Evolutionary conservation across 2,329 filamentous ascomycete species (phyloP), one percentile per base, ranked within the genome.

Genomic region (Shiraia sp.): DNA sequence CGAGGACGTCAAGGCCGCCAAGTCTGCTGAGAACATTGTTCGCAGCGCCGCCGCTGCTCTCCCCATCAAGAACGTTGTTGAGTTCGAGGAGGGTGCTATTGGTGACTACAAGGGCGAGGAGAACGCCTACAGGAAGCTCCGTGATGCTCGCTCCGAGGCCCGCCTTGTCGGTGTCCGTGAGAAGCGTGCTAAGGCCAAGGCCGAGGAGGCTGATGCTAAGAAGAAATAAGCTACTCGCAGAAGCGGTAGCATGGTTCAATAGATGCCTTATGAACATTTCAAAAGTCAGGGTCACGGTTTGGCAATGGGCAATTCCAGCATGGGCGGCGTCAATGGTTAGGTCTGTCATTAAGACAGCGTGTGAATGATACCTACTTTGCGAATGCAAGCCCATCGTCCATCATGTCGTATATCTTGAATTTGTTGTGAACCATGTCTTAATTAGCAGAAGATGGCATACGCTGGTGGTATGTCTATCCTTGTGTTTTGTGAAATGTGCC

Each of bases 101-200:
- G 85, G 87, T 74, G 80, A 75, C 65, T 75, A 67, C 71, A 59
- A 85, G 74, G 74, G 82, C 70, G 87, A 91, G 79, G 87, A 90
- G 76, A 87, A 85, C 75, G 93, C 91, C 56, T 97, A 88, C 85
- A 80, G 80, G 72, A 86, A 83, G 70, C 85, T 99, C 72, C 88
- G 93, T 75, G 79, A 87, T 63, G 85, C 88, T 62, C 86, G 93
- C 77, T 85, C 83, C 73, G 88, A 95, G 71, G 85, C 87, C 68
- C 87, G 91, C 74, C 79, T 87, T 69, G 75, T 81, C 57, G 93
- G 93, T 77, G 81, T 81, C 70, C 85, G 90, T 74, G 91, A 95
- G 82, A 97, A 97, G 90, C 86, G 93, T 71, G 85, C 81, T 65
- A 88, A 86, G 82, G 88, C 89, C 68, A 92, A 87, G 80, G 87